Evolutionary conservation across 1,284 basidiomycete species (phyloP), one percentile per base, ranked within the genome.

Genomic region (Thecaphora thlaspeos): DNA sequence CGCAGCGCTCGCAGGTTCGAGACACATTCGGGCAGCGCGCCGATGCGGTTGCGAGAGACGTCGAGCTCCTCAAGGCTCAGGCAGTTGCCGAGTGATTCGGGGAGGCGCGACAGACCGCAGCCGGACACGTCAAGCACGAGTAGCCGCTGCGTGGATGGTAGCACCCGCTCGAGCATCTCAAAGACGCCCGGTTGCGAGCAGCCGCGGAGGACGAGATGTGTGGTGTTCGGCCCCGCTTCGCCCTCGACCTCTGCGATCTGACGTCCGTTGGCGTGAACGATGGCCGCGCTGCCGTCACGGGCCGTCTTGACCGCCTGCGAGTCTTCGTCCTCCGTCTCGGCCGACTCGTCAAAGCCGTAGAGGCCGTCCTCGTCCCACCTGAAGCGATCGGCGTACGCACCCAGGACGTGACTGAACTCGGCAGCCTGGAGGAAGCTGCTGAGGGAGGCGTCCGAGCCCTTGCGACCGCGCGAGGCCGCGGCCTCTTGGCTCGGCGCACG

Each of bases 51-150:
- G 49, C 85, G 87, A 14, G 90, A 90, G 47, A 98, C 83, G 76
- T 97, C 95, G 48, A 98, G 83, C 80, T 98, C 95, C 77, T 97
- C 92, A 37, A 98, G 85, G 63, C 82, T 83, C 51, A 82, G 81
- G 78, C 93, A 96, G 21, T 84, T 80, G 21, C 85, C 83, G 40
- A 98, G 84, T 15, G 86, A 83, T 4, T 86, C 85, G 2, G 94
- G 92, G 40, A 98, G 81, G 23, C 86, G 85, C 34, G 84, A 83
- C 36, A 98, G 83, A 61, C 88, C 87, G 78, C 93, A 94, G 66
- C 86, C 84, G 23, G 78, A 78, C 26, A 75, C 42, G 49, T 76
- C 76, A 23, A 78, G 61, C 12, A 74, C 71, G n/a, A 75, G 55
- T 24, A 75, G 49, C 15, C 54, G 52, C 22, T 40, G 36, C 21